phyloP scores from a whole-genome alignment of 2,329 filamentous ascomycete genomes.

The Arthrobotrys sinensis region DNA sequence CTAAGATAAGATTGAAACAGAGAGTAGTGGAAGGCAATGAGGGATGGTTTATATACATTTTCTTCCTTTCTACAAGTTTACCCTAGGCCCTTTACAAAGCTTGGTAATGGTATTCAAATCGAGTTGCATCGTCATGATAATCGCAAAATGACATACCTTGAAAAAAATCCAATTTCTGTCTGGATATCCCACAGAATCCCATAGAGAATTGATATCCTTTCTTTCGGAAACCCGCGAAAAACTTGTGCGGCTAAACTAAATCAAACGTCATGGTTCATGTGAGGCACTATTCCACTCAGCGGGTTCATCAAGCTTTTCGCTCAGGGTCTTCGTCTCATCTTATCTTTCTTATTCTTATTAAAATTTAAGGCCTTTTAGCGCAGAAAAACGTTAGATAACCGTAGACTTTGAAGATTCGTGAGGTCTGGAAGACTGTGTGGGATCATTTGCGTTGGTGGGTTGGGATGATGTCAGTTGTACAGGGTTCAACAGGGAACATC shows the following conservation, averaged over 20 bases:
- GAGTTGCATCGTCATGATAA: slow-evolving; percentile 59
- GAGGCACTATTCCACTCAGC: background rate
- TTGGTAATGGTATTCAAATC: background rate
- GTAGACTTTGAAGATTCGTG: slow-evolving; percentile 46
- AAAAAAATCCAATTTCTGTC: background rate
- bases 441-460: slow-evolving; percentile 32
- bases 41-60: slow-evolving; percentile 24
- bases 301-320: slow-evolving; percentile 13
- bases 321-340: background rate
- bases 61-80: background rate
- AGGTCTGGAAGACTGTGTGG: background rate
- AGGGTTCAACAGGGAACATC: slow-evolving; percentile 31
- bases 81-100: background rate
- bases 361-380: background rate
- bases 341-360: background rate
- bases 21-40: background rate
- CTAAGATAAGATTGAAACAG: slow-evolving; percentile 17
- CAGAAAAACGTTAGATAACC: slow-evolving; percentile 48
- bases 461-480: slow-evolving; percentile 56
- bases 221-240: background rate
- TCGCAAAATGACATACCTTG: slow-evolving; percentile 49
- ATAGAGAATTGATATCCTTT: no score
- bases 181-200: background rate
- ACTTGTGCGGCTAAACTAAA: slow-evolving; percentile 27
- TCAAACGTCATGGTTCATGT: slow-evolving; percentile 58